phyloP scores from a whole-genome alignment of 148 eudicot genomes.

The Pouteria glomerata region DNA sequence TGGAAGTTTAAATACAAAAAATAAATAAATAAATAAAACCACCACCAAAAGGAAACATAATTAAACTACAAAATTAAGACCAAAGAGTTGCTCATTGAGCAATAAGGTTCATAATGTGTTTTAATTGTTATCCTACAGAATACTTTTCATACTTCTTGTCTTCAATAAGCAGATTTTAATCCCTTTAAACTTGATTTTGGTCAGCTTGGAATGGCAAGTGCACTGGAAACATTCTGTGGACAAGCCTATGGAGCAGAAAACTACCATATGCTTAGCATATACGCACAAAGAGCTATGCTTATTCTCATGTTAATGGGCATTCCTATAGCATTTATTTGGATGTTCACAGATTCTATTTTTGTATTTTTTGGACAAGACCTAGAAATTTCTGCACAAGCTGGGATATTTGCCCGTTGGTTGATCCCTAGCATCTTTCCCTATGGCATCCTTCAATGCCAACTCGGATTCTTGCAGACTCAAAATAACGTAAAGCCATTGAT shows the following conservation, averaged over 20 bases:
- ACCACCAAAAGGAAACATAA: too few relatives aligned
- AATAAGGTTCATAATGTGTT: too few relatives aligned
- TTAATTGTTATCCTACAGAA: too few relatives aligned
- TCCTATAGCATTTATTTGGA: slow-evolving; percentile 29
- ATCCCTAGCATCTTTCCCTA: slow-evolving; percentile 38
- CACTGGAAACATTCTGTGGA: slow-evolving; percentile 40
- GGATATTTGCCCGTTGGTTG: slow-evolving; percentile 26
- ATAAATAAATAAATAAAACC: too few relatives aligned
- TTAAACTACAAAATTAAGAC: too few relatives aligned
- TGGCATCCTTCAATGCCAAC: slow-evolving; percentile 26
- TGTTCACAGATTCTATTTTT: slow-evolving; percentile 18
- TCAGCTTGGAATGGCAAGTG: slow-evolving; percentile 46
- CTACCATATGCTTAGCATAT: slow-evolving; percentile 33
- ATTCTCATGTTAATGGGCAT: slow-evolving; percentile 20
- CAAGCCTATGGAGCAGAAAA: slow-evolving; percentile 43
- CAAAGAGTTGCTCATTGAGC: too few relatives aligned
- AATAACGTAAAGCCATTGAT: slow-evolving; percentile 35
- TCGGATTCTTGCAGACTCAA: slow-evolving; percentile 35
- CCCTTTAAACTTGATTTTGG: not conserved
- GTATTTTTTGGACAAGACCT: slow-evolving; percentile 25
- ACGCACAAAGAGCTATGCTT: slow-evolving; percentile 36
- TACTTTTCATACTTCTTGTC: too few relatives aligned
- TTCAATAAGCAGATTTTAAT: not conserved
- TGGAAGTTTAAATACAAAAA: too few relatives aligned
- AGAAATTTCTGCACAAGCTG: slow-evolving; percentile 29